Evolutionary conservation across 2,329 filamentous ascomycete genomes (phyloP), one percentile per base, ranked within the genome.

Genomic region (Pseudogymnoascus sp.): DNA sequence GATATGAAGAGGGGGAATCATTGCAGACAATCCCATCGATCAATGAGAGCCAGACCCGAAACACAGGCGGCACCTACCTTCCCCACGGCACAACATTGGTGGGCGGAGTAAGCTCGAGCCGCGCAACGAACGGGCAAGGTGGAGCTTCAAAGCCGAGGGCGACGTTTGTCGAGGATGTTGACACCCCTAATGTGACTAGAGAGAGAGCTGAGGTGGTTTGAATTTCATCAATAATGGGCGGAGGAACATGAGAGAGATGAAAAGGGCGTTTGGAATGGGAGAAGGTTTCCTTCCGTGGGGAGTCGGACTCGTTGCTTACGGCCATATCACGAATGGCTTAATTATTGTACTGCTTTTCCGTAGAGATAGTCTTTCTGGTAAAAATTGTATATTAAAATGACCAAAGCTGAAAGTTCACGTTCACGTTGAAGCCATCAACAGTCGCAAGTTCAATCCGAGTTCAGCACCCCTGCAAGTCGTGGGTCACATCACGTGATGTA

Each of bases 201-300:
- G 45, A 52, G 45, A 52, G 45, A 52, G 45, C 45, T 31, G 45
- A 52, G 14, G 45, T 52, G 14, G 45, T 52, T 31, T 52, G 45
- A 52, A 31, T 52, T 52, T 52, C 45, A 52, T 52, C 45, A 52
- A 52, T 52, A 52, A 52, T 52, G 23, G 45, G 8, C 14, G 39
- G 43, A 16, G 23, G 43, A 16, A n/a, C 23, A 12, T 16, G 7
- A 26, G 43, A 52, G 14, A 6, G 43, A 52, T 52, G 43, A 29
- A 52, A 52, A 52, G 43, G 43, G 43, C 43, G 43, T 52, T 52
- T 29, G 23, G 43, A 52, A 52, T 52, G 43, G 43, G 43, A 52
- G 43, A 52, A 52, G 43, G 23, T 23, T 29, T 31, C 43, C 43
- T 52, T 31, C 10, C 10, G 6, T 31, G 45, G 45, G 45, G 26